Evolutionary conservation across 495 filamentous ascomycete genomes (phyloP).

Genomic region (Trichoderma gamsii): DNA sequence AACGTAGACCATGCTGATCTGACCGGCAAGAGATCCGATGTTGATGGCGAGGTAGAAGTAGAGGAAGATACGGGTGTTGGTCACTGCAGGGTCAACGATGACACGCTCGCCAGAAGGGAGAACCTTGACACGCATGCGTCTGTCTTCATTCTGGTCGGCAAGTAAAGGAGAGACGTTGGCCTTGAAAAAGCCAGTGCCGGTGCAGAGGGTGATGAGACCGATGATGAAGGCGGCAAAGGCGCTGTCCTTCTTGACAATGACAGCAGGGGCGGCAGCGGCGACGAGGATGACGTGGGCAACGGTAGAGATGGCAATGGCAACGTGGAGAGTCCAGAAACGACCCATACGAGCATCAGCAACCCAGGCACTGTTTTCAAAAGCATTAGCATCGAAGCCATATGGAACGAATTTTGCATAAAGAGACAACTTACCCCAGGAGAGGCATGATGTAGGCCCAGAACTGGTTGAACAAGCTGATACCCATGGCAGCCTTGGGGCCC

Average conservation of each 20-base stretch:
- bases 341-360: slow-evolving; percentile 64
- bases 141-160: slow-evolving; percentile 44
- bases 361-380: slow-evolving; percentile 45
- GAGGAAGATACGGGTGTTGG: slow-evolving; percentile 48
- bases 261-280: slow-evolving; percentile 49
- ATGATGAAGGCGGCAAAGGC: slow-evolving; percentile 51
- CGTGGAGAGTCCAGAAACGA: slow-evolving; percentile 60
- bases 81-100: slow-evolving; percentile 59
- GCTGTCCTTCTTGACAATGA: slow-evolving; percentile 46
- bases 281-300: slow-evolving; percentile 57
- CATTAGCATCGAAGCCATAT: background rate
- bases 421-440: slow-evolving; percentile 35
- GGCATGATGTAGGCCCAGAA: slow-evolving; percentile 70
- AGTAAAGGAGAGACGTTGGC: slow-evolving; percentile 52
- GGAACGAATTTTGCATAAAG: background rate
- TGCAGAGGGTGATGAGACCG: slow-evolving; percentile 54
- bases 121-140: slow-evolving; percentile 36
- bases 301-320: slow-evolving; percentile 48
- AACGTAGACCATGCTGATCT: slow-evolving; percentile 49
- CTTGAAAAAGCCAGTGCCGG: slow-evolving; percentile 57
- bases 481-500: slow-evolving; percentile 57
- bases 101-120: slow-evolving; percentile 51
- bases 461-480: slow-evolving; percentile 58
- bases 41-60: slow-evolving; percentile 63
- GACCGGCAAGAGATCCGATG: slow-evolving; percentile 47